Percentiles rank a stretch among this genome's conserved stretches.
phyloP scores from a whole-genome alignment of 768 basidiomycete species.

The Pisolithus sp. region DNA sequence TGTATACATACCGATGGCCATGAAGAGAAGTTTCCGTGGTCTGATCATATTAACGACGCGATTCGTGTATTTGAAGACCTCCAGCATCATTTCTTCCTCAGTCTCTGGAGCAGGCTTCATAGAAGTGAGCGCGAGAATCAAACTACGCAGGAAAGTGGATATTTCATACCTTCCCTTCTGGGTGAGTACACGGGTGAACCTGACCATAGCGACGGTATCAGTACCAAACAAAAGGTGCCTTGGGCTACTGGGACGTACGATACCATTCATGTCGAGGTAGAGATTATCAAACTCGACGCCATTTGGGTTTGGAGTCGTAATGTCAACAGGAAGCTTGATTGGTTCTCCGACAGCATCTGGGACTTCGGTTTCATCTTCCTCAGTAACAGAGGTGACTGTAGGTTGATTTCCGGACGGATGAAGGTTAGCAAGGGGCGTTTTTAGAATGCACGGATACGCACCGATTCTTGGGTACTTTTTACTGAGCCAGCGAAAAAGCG shows the following conservation, averaged over 20 bases:
- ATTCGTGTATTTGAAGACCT: slow-evolving; percentile 95
- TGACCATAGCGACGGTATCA: slow-evolving; percentile 20
- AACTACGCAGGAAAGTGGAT: not conserved
- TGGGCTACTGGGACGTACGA: slow-evolving; percentile 45
- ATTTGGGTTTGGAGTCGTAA: slow-evolving; percentile 84
- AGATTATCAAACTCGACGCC: slow-evolving; percentile 92
- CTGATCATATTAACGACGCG: slow-evolving; percentile 95
- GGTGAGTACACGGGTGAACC: slow-evolving; percentile 99
- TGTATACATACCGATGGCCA: slow-evolving; percentile 81
- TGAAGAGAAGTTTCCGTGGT: slow-evolving; percentile 91
- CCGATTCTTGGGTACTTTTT: slow-evolving; percentile 98
- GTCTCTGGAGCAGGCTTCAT: slow-evolving; percentile 88
- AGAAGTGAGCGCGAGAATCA: not conserved
- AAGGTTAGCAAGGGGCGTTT: not conserved
- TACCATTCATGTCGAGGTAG: slow-evolving; percentile 99
- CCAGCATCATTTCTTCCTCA: slow-evolving; percentile 99
- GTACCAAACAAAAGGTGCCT: not conserved
- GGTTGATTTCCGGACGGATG: not conserved
- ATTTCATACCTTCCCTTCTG: slow-evolving; percentile 78
- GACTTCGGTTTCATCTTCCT: slow-evolving; percentile 75
- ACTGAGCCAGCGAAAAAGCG: slow-evolving; percentile 96
- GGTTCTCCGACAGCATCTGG: slow-evolving; percentile 60
- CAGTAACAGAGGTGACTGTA: slow-evolving; percentile 69
- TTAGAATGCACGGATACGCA: slow-evolving; percentile 29
- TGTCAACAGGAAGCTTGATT: slow-evolving; percentile 73